Evolutionary conservation across 2,329 filamentous ascomycete genomes (phyloP).

Genomic region (Calcarisporium arbuscula): DNA sequence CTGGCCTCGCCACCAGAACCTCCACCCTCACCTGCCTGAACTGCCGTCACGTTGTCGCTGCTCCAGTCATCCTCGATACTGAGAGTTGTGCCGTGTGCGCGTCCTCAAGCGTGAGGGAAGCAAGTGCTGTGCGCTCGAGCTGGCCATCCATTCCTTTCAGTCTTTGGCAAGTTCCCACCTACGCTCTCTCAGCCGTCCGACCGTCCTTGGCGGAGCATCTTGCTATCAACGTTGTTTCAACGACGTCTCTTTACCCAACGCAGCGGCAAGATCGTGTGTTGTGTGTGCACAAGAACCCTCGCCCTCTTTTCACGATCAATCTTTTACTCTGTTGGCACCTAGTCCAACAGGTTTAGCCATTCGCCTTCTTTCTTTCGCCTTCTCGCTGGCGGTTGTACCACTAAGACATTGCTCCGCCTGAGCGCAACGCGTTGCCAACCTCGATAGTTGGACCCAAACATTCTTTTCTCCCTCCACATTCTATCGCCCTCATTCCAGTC

Average conservation of each 20-base stretch:
- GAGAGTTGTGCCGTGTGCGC: constrained; percentile 3
- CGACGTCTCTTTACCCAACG: no score
- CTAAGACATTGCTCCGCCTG: constrained; percentile 19
- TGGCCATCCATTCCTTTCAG: constrained; percentile 9
- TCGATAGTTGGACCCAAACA: constrained; percentile 16
- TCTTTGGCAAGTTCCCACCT: constrained; percentile 1
- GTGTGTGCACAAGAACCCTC: constrained; percentile 6
- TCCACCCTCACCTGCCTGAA: constrained; percentile 4
- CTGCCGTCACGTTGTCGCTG: constrained; percentile 7
- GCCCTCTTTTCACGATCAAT: constrained; percentile 11
- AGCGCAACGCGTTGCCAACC: constrained; percentile 14
- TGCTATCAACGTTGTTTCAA: no score
- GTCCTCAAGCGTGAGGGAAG: constrained; percentile 5
- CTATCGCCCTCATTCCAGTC: constrained; percentile 22
- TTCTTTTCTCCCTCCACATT: constrained; percentile 19
- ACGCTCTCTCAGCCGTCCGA: background rate
- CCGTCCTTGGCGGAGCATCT: background rate
- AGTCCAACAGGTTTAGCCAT: constrained; percentile 16
- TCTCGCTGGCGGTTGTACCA: background rate
- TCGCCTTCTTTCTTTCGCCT: constrained; percentile 7
- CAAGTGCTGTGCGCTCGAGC: constrained; percentile 6
- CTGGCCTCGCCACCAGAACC: constrained; percentile 7
- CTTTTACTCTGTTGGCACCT: constrained; percentile 13
- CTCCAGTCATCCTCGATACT: constrained; percentile 1
- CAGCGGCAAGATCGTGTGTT: background rate